Conservation (phyloP, 768 basidiomycete genomes). For the Pholiota conissans region DNA sequence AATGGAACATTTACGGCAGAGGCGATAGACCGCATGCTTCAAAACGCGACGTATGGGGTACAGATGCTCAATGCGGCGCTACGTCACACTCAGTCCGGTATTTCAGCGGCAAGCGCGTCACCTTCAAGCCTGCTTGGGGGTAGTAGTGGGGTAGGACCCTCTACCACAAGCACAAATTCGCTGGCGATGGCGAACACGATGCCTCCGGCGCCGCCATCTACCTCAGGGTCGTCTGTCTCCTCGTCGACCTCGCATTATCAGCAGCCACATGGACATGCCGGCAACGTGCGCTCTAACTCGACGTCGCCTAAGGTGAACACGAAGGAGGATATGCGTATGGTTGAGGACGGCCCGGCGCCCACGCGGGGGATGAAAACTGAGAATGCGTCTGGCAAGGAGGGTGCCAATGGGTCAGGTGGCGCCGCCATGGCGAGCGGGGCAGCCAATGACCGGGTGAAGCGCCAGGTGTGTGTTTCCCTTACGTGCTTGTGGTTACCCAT, state of each 20-base stretch:
- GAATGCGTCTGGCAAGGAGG: constrained; percentile 1
- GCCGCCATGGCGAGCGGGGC: not conserved
- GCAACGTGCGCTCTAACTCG: constrained; percentile 4
- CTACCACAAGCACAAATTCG: constrained; percentile 12
- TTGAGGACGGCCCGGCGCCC: constrained; percentile 5
- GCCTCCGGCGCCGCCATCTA: constrained; percentile 4
- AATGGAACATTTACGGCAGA: constrained; percentile 24
- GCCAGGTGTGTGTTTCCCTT: constrained; percentile 17
- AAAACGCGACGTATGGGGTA: constrained; percentile 41
- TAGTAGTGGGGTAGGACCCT: not conserved
- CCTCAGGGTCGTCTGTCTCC: constrained; percentile 7
- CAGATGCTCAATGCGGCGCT: constrained; percentile 47
- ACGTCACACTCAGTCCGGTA: constrained; percentile 15
- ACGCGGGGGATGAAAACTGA: not conserved
- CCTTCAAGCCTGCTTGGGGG: not conserved
- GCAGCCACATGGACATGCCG: not conserved
- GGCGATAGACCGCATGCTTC: constrained; percentile 40
- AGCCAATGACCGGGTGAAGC: constrained; percentile 8
- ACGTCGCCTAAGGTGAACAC: constrained; percentile 15
- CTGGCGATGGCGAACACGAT: constrained; percentile 14
- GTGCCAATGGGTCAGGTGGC: constrained; percentile 7
- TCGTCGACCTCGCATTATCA: not conserved
- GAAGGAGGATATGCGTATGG: constrained; percentile 13
- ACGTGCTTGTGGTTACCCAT: not conserved
- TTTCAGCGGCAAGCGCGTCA: not conserved